phyloP scores from a whole-genome alignment of 306 rosid species.

The Glycine soja region DNA sequence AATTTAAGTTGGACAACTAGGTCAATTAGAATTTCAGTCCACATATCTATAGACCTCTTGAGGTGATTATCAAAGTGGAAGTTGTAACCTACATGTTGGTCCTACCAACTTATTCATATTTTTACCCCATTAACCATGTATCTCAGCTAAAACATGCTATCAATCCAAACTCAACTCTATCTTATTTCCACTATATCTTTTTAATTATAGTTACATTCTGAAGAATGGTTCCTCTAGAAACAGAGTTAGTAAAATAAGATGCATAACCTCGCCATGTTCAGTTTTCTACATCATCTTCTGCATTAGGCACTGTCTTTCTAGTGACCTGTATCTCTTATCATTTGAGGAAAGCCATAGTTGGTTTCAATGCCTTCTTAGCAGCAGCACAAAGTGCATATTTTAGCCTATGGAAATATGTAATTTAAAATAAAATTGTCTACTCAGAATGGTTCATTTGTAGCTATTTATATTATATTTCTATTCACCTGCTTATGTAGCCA shows the following conservation, averaged over 20 bases:
- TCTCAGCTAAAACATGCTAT: too few species aligned
- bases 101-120: too few species aligned
- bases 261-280: constrained; percentile 69
- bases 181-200: too few species aligned
- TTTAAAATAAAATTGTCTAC: not conserved
- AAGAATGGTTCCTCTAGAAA: constrained; percentile 61
- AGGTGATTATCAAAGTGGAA: too few species aligned
- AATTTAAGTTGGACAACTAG: too few species aligned
- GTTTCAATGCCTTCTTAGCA: constrained; percentile 76
- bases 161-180: too few species aligned
- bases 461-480: not conserved
- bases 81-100: too few species aligned
- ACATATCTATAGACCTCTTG: too few species aligned
- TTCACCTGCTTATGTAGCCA: not conserved
- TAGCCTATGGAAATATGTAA: not conserved
- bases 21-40: too few species aligned
- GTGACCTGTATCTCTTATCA: constrained; percentile 71
- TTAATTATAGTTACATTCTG: too few species aligned
- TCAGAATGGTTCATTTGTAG: constrained; percentile 19
- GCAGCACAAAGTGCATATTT: constrained; percentile 69
- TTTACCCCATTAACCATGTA: too few species aligned
- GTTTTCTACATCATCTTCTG: constrained; percentile 63
- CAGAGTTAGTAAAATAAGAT: constrained; percentile 60
- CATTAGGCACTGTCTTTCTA: constrained; percentile 66
- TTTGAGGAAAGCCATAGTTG: constrained; percentile 73